Evolutionary conservation across 495 filamentous ascomycete genomes (phyloP).

Genomic region (Xylaria longipes): DNA sequence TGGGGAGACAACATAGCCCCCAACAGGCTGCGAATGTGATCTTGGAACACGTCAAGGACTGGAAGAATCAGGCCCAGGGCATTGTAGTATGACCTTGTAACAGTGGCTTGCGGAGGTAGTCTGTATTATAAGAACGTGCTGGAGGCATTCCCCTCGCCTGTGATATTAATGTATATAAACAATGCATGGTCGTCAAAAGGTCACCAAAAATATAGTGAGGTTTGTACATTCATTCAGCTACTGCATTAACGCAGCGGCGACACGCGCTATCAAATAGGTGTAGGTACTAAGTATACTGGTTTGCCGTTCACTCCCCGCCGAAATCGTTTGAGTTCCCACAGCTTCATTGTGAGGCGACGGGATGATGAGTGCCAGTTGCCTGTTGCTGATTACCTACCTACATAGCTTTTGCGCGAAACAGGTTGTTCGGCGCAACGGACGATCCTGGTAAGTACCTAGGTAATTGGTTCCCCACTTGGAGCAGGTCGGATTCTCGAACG

Average conservation of each 20-base stretch:
- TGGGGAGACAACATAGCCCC: constrained; percentile 91
- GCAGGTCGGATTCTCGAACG: too few relatives aligned
- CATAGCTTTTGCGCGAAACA: background rate
- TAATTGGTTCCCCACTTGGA: background rate
- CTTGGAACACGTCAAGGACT: constrained; percentile 86
- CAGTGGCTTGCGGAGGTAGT: background rate
- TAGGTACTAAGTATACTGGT: background rate
- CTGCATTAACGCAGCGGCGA: background rate
- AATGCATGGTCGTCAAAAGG: constrained; percentile 17
- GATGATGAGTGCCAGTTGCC: background rate
- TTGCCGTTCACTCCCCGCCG: background rate
- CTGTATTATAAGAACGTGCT: constrained; percentile 26
- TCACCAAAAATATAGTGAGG: constrained; percentile 1
- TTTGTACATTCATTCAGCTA: background rate
- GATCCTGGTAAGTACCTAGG: too few relatives aligned
- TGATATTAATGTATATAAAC: constrained; percentile 23
- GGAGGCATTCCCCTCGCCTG: constrained; percentile 24
- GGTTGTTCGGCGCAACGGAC: background rate
- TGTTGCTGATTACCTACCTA: background rate
- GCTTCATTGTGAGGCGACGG: background rate
- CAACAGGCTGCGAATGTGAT: constrained; percentile 86
- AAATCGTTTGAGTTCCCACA: background rate
- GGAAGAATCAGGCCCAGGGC: constrained; percentile 61
- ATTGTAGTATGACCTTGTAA: constrained; percentile 37
- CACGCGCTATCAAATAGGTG: background rate